phyloP scores from a whole-genome alignment of 1,284 basidiomycete genomes.

The Malassezia furfur region DNA sequence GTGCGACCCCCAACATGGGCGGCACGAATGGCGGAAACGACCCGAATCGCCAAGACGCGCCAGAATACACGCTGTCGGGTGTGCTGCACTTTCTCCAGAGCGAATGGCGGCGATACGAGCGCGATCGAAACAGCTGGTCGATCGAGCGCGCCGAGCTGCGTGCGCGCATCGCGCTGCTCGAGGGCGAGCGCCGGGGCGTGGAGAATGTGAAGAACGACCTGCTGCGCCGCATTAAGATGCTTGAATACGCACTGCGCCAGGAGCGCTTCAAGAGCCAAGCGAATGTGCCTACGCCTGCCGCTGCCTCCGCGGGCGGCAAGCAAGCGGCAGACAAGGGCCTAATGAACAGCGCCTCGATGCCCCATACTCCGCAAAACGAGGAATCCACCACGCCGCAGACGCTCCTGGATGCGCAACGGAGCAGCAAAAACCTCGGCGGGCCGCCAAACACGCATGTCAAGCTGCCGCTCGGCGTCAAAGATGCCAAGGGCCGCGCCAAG shows the following conservation, averaged over 20 bases:
- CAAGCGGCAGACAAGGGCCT: not conserved
- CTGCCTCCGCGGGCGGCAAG: not conserved
- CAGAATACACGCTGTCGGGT: slow-evolving; percentile 65
- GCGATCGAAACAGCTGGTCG: slow-evolving; percentile 98
- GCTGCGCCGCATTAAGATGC: slow-evolving; percentile 94
- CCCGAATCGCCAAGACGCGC: not conserved
- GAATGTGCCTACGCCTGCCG: not conserved
- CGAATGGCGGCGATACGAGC: slow-evolving; percentile 84
- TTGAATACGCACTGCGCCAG: slow-evolving; percentile 71
- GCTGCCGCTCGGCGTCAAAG: slow-evolving; percentile 54
- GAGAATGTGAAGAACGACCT: slow-evolving; percentile 95
- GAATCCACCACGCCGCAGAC: not conserved
- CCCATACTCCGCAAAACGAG: not conserved
- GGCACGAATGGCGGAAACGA: not conserved
- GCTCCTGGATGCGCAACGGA: not conserved
- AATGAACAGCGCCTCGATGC: too few species aligned
- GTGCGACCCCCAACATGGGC: not conserved
- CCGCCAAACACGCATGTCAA: not conserved
- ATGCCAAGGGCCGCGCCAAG: slow-evolving; percentile 84
- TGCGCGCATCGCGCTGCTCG: slow-evolving; percentile 91
- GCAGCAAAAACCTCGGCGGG: not conserved
- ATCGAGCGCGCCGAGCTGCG: slow-evolving; percentile 98
- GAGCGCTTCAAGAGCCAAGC: slow-evolving; percentile 51
- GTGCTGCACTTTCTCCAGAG: slow-evolving; percentile 95
- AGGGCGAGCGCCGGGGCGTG: slow-evolving; percentile 88